Conservation (phyloP, 257 asterid species). For the Solanum ahanhuiri region DNA sequence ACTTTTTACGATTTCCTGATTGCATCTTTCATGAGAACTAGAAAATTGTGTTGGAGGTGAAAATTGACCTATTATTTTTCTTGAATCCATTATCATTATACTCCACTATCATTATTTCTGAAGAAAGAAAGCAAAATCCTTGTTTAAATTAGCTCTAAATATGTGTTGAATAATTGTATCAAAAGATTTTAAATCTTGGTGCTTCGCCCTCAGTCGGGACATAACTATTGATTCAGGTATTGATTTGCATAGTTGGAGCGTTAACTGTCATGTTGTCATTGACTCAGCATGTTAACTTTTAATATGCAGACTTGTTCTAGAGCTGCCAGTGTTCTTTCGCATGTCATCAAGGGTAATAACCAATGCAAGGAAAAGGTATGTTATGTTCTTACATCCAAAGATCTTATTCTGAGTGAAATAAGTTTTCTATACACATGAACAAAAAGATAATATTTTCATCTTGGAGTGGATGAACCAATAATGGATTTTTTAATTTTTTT, state of each 20-base stretch:
- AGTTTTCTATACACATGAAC: neutral
- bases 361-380: slow-evolving; percentile 89
- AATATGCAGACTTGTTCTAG: slow-evolving; percentile 81
- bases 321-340: slow-evolving; percentile 90
- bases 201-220: neutral
- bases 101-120: neutral
- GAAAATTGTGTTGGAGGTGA: neutral
- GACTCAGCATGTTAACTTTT: neutral
- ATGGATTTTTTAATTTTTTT: too few relatives aligned
- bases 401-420: neutral
- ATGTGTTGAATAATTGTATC: neutral
- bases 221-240: neutral
- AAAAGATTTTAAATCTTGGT: neutral
- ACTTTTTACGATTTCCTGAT: neutral
- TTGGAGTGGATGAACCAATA: neutral
- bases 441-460: neutral
- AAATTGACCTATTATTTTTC: neutral
- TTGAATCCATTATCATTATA: neutral
- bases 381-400: neutral
- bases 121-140: neutral
- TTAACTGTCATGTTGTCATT: neutral
- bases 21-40: neutral
- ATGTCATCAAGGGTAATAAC: slow-evolving; percentile 64
- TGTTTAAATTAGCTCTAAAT: neutral
- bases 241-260: neutral